A percentile compares a stretch with the other conserved stretches of the same genome.
phyloP scores from a whole-genome alignment of 2,329 filamentous ascomycete genomes.

The Pezicula neosporulosa region DNA sequence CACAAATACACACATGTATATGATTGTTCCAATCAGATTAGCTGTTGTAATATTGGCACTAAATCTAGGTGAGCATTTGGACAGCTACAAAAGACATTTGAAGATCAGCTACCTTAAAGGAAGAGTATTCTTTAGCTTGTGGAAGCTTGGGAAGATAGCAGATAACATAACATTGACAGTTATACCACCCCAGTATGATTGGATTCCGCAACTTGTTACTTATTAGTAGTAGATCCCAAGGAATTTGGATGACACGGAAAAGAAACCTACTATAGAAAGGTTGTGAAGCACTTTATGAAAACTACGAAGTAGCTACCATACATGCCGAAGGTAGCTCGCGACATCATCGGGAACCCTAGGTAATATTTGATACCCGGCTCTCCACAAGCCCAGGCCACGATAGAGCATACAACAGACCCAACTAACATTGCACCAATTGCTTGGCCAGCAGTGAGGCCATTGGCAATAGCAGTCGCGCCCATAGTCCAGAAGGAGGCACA shows the following conservation, averaged over 20 bases:
- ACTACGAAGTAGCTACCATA: constrained; percentile 24
- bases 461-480: constrained; percentile 11
- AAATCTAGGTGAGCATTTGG: neutral
- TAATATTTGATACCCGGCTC: constrained; percentile 19
- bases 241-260: neutral
- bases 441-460: constrained; percentile 13
- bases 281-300: constrained; percentile 17
- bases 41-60: neutral
- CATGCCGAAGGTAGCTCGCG: constrained; percentile 23
- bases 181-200: constrained; percentile 11
- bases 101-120: constrained; percentile 3
- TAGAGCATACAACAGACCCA: constrained; percentile 7
- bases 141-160: constrained; percentile 7
- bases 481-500: constrained; percentile 9
- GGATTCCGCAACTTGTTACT: constrained; percentile 7
- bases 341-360: constrained; percentile 24
- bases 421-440: constrained; percentile 15
- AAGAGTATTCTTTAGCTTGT: constrained; percentile 7
- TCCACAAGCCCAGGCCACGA: constrained; percentile 15
- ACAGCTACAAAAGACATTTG: neutral
- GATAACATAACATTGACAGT: constrained; percentile 4
- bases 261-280: constrained; percentile 13
- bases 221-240: neutral
- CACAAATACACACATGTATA: neutral
- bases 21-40: neutral